Percentiles rank a stretch among this genome's conserved stretches.
These are phyloP conservation scores for Clonostachys byssicola DNA, from an alignment of 2,329 filamentous ascomycete genomes.

Conservation along the genomic window DNA sequence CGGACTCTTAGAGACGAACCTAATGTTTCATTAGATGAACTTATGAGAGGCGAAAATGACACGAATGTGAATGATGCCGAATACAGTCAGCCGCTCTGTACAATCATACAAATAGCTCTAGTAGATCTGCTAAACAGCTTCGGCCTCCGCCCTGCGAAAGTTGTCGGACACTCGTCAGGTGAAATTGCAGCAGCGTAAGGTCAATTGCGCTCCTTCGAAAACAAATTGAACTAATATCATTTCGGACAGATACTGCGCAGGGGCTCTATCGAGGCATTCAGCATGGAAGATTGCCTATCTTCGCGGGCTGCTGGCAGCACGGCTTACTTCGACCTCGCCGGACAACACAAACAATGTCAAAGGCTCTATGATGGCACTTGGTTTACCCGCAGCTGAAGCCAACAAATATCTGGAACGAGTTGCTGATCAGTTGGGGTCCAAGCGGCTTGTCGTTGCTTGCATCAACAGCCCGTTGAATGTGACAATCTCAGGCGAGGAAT, in stretches of 20 bases:
- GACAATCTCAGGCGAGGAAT: slow-evolving; percentile 24
- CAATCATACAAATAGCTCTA: slow-evolving; percentile 36
- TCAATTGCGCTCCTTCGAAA: not conserved
- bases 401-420: not conserved
- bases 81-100: slow-evolving; percentile 31
- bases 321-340: slow-evolving; percentile 13
- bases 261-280: slow-evolving; percentile 21
- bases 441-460: slow-evolving; percentile 25
- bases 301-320: slow-evolving; percentile 27
- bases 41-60: not conserved
- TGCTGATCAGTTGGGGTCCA: slow-evolving; percentile 10
- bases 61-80: slow-evolving; percentile 10
- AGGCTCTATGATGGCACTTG: slow-evolving; percentile 33
- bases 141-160: slow-evolving; percentile 21
- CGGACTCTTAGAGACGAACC: not conserved
- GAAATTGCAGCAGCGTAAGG: slow-evolving; percentile 36
- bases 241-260: slow-evolving; percentile 23
- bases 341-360: not conserved
- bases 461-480: slow-evolving; percentile 27
- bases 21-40: slow-evolving; percentile 4
- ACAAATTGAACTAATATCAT: too few species aligned
- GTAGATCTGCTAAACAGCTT: slow-evolving; percentile 26
- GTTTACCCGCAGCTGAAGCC: slow-evolving; percentile 14
- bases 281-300: slow-evolving; percentile 23
- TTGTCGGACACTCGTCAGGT: slow-evolving; percentile 36